phyloP scores from a whole-genome alignment of 2,329 filamentous ascomycete genomes.

The Fusarium heterosporum region DNA sequence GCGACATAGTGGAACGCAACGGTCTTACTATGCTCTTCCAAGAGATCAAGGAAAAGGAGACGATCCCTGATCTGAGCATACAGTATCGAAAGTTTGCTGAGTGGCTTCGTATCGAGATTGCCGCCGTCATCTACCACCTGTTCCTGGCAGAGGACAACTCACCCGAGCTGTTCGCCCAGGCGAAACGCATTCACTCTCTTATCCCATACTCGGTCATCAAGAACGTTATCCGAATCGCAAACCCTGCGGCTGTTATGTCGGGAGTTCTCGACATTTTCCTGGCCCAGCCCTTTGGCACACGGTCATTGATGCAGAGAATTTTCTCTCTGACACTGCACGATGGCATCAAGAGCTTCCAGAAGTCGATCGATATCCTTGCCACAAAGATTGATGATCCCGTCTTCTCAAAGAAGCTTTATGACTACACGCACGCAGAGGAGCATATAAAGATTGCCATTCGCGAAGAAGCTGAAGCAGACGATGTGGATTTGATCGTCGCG shows the following conservation, averaged over 20 bases:
- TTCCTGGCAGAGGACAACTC: conserved; percentile 99
- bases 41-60: conserved; percentile 91
- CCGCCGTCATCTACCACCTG: conserved; percentile 94
- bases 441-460: conserved; percentile 79
- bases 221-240: conserved; percentile 96
- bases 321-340: conserved; percentile 93
- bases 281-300: conserved; percentile 90
- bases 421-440: conserved; percentile 81
- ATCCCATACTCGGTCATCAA: conserved; percentile 94
- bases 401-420: conserved; percentile 83
- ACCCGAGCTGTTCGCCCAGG: conserved; percentile 93
- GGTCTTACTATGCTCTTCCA: conserved; percentile 92
- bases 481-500: conserved; percentile 86
- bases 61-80: conserved; percentile 86
- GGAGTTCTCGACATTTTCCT: conserved; percentile 94
- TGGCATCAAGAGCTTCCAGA: conserved; percentile 87
- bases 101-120: conserved; percentile 97
- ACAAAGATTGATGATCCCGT: conserved; percentile 84
- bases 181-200: conserved; percentile 92
- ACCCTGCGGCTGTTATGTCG: conserved; percentile 97
- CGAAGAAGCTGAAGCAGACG: conserved; percentile 76
- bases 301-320: conserved; percentile 92
- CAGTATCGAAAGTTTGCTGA: conserved; percentile 99
- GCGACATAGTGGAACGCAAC: conserved; percentile 76
- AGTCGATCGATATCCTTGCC: conserved; percentile 82